Evolutionary conservation across 441 rosid genomes (phyloP).

Genomic region (California macrophylla): DNA sequence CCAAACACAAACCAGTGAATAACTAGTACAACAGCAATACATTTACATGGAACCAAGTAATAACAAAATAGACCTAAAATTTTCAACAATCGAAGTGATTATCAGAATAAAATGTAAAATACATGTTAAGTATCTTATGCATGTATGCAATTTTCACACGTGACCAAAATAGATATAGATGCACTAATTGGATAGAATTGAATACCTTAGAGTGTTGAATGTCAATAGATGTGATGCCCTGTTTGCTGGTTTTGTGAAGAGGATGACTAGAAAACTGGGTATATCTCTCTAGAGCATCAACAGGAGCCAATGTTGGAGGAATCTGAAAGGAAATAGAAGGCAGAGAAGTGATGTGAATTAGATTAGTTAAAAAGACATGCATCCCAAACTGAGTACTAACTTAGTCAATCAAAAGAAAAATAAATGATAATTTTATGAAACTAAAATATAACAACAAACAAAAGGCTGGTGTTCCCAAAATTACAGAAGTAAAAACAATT

Average conservation of each 20-base stretch:
- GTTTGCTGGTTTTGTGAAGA: constrained; percentile 90
- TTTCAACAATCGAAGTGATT: no score
- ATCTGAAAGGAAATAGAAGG: constrained; percentile 34
- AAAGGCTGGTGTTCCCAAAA: background rate
- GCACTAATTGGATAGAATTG: constrained; percentile 14
- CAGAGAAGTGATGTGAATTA: background rate
- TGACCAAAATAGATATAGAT: background rate
- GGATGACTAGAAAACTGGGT: constrained; percentile 96
- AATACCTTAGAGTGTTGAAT: constrained; percentile 58
- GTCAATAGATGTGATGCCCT: constrained; percentile 72
- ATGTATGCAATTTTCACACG: background rate
- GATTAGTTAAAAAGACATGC: background rate
- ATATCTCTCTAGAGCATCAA: constrained; percentile 61
- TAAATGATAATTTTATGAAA: background rate
- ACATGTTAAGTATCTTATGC: background rate
- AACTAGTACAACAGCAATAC: no score
- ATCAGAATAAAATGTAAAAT: no score
- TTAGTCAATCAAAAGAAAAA: background rate
- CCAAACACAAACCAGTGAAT: no score
- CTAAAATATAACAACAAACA: background rate
- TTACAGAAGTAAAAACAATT: background rate
- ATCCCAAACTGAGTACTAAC: background rate
- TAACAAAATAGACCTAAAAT: no score
- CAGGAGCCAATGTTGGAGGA: constrained; percentile 61
- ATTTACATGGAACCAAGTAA: no score